Base-by-base conservation (phyloP, 225 moss, liverwort and hornwort genomes). In the Asterella californica region DNA sequence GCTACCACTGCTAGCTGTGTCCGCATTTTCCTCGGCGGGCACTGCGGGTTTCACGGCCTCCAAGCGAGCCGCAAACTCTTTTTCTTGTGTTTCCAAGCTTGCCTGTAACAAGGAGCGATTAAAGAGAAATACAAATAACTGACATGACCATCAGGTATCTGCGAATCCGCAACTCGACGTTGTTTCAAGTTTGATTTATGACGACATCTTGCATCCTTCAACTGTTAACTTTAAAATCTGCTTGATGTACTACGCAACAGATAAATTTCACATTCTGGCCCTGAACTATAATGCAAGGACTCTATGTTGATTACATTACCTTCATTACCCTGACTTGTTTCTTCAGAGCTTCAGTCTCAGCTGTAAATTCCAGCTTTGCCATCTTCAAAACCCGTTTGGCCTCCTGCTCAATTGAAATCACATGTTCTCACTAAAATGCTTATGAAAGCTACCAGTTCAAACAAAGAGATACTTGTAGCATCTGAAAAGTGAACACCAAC, bases 281-380 rank as follows among this genome's bases (percentile, higher is more conserved):
- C 7, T 63, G 29, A 33, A 67, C 17, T 15, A 0, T 32, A 36
- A 33, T 67, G 17, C 32, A 33, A 34, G 24, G 57, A 18, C 32
- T 45, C 14, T 22, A 45, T 69, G 46, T 2, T 73, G 4, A 73
- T 73, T 61, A 86, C 86, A 73, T 73, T 61, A 86, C 86, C 80
- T 86, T 86, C 68, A 86, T 55, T 17, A 15, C 67, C 80, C 80
- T 79, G 38, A 83, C 74, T 53, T 86, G 83, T 11, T 69, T 80
- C 80, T 80, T 78, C 55, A 86, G 77, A 73, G 73, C 83, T 74
- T 86, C 86, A 69, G 77, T 78, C 77, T 86, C 86, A 67, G 86
- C 78, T 52, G 76, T 72, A 10, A 86, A 82, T 33, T 86, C 83
- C 4, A 78, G 77, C 62, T 78, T 86, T 69, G 80, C 62, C 78